Base-by-base conservation (phyloP, 2,329 filamentous ascomycete genomes). In the Ascochyta viciae-villosae region DNA sequence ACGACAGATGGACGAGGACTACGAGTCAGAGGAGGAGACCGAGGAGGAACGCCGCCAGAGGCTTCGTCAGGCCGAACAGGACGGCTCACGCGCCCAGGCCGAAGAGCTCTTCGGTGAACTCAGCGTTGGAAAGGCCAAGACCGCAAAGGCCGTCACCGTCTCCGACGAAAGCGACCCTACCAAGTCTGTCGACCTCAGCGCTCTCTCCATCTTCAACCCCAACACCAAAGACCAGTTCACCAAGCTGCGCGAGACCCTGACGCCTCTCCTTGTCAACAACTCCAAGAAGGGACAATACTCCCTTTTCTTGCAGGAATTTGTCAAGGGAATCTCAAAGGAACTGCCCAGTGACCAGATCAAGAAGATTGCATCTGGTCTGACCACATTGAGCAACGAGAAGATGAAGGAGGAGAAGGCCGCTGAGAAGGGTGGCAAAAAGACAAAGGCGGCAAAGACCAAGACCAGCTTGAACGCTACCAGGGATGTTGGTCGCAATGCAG, bases 391-490 rank as follows among this genome's bases (percentile, higher is more conserved):
- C 74, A 99, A 99, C 76, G 95, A 98, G 85, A 97, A 96, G 85
- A 89, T 98, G 89, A 96, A 92, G 82, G 93, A 97, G 77, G 95
- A 99, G 85, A 97, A 98, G 85, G 88, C 89, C 4, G 87, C 91
- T 3, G 92, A 96, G 64, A 97, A 96, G 83, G 88, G 91, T 50
- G 91, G 89, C 71, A 99, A 98, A 90, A 99, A 98, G 87, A 87
- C 83, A 67, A 98, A 98, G 85, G 93, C 93, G 4, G 90, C 91
- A 60, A 98, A 98, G 87, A 96, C 90, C 35, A 99, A 99, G 87
- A 87, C 90, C 16, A 89, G 87, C 6, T 82, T 98, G 45, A 89
- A 90, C 51, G 87, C 90, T 56, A 80, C 78, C 71, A 80, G 89
- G 72, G 79, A 83, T 79, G 75, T 83, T 69, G 78, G 76, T 68